Percentiles rank a stretch among this genome's conserved stretches.
These are phyloP conservation scores for Botryotinia globosa DNA, from an alignment of 2,329 filamentous ascomycete genomes.

Conservation along the genomic window DNA sequence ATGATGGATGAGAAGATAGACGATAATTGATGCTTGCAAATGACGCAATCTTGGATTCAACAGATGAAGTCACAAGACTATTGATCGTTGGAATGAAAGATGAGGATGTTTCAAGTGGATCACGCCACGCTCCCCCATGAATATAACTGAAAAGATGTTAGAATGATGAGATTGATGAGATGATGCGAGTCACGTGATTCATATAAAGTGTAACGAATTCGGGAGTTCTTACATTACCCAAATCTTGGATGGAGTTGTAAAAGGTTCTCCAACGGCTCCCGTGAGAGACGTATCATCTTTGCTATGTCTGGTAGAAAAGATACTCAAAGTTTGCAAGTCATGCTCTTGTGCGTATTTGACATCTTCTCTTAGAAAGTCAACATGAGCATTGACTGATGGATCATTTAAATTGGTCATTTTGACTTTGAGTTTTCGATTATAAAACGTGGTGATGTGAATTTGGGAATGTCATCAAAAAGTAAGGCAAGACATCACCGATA, in stretches of 20 bases:
- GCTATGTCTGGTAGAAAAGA: not conserved
- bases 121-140: constrained; percentile 63
- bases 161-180: not conserved
- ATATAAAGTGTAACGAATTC: not conserved
- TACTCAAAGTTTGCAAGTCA: constrained; percentile 17
- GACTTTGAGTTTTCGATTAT: not conserved
- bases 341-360: constrained; percentile 17
- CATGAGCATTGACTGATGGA: not conserved
- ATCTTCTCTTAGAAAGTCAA: not conserved
- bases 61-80: constrained; percentile 39
- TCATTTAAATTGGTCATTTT: not conserved
- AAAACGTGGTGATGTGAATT: not conserved
- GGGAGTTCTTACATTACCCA: constrained; percentile 16
- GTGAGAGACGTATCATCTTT: not conserved
- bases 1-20: constrained; percentile 55
- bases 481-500: not conserved
- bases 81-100: constrained; percentile 48
- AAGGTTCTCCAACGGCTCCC: not conserved
- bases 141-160: constrained; percentile 39
- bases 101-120: constrained; percentile 49
- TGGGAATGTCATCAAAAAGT: not conserved
- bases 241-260: not conserved
- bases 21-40: constrained; percentile 65
- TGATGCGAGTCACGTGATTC: not conserved
- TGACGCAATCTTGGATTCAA: constrained; percentile 49